Percentiles rank a stretch among this genome's conserved stretches.
These are phyloP conservation scores for Rickenella mellea DNA, from an alignment of 768 basidiomycete species.

Conservation along the genomic window DNA sequence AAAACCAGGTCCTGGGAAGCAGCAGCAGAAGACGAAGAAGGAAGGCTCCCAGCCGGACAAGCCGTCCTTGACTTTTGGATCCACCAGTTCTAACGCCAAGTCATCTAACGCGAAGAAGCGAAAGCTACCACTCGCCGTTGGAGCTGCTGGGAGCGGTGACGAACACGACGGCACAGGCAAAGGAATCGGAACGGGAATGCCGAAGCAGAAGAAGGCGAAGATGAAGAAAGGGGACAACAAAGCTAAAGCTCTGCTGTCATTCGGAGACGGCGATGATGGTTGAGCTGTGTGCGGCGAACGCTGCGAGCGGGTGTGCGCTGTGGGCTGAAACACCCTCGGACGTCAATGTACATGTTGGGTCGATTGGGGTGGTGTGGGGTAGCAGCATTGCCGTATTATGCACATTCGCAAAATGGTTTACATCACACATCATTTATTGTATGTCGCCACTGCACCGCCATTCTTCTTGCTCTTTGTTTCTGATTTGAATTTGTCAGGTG, in stretches of 20 bases:
- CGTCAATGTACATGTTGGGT: too few relatives aligned
- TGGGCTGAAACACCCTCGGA: too few relatives aligned
- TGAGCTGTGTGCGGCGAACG: too few relatives aligned
- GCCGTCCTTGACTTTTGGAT: neutral
- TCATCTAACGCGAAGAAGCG: conserved; percentile 4
- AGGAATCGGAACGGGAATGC: neutral
- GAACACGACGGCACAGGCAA: conserved; percentile 3
- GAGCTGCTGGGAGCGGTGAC: neutral
- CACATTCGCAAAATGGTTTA: too few relatives aligned
- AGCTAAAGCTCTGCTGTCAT: conserved; percentile 29
- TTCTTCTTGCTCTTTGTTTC: too few relatives aligned
- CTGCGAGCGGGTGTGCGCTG: too few relatives aligned
- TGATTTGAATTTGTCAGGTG: too few relatives aligned
- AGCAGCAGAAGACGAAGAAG: neutral
- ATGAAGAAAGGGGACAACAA: conserved; percentile 50
- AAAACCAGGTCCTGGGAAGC: neutral
- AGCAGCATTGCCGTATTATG: too few relatives aligned
- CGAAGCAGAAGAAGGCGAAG: conserved; percentile 14
- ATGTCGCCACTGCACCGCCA: too few relatives aligned
- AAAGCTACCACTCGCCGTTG: neutral
- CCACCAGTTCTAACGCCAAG: neutral
- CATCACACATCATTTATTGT: too few relatives aligned
- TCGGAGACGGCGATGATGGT: conserved; percentile 15
- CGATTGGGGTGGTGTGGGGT: too few relatives aligned
- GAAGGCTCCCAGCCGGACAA: neutral